A percentile compares a stretch with the other conserved stretches of the same genome.
phyloP scores from a whole-genome alignment of 2,329 filamentous ascomycete genomes.

The Hypoxylon sp. region DNA sequence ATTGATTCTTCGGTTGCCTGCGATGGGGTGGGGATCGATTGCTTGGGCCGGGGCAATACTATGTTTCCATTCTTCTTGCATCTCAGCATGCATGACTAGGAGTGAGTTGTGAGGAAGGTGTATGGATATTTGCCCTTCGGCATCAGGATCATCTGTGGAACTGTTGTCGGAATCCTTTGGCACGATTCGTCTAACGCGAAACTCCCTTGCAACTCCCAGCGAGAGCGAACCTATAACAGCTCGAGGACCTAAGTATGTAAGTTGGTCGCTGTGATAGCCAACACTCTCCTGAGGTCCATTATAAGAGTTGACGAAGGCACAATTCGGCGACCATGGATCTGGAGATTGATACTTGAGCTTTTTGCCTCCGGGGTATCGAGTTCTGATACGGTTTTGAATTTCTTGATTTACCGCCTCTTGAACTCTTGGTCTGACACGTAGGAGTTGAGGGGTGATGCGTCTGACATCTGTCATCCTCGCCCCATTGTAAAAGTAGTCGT shows the following conservation, averaged over 20 bases:
- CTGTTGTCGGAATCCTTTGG: slow-evolving; percentile 67
- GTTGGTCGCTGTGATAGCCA: slow-evolving; percentile 92
- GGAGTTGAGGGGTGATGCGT: slow-evolving; percentile 80
- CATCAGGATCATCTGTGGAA: slow-evolving; percentile 67
- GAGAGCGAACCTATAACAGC: slow-evolving; percentile 92
- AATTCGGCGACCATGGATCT: slow-evolving; percentile 83
- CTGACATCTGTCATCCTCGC: slow-evolving; percentile 81
- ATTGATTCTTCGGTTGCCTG: slow-evolving; percentile 87
- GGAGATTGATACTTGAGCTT: slow-evolving; percentile 86
- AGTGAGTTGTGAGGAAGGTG: slow-evolving; percentile 95
- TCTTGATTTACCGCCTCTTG: slow-evolving; percentile 83
- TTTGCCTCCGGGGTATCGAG: slow-evolving; percentile 75
- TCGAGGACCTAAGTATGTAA: slow-evolving; percentile 92
- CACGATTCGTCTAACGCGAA: slow-evolving; percentile 84
- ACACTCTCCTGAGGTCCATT: slow-evolving; percentile 84
- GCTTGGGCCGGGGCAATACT: slow-evolving; percentile 80
- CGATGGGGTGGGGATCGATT: slow-evolving; percentile 87
- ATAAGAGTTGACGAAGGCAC: slow-evolving; percentile 96
- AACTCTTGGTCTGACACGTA: slow-evolving; percentile 77
- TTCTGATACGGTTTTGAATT: slow-evolving; percentile 78
- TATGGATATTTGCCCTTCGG: slow-evolving; percentile 89
- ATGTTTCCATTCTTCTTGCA: slow-evolving; percentile 99
- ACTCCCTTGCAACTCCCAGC: slow-evolving; percentile 92
- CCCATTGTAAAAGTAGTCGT: slow-evolving; percentile 90
- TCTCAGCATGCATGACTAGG: slow-evolving; percentile 95